Percentiles rank a stretch among this genome's conserved stretches.
These are phyloP conservation scores for Hyphopichia khmerensis DNA, from an alignment of 1,139 yeast species.

Conservation along the genomic window DNA sequence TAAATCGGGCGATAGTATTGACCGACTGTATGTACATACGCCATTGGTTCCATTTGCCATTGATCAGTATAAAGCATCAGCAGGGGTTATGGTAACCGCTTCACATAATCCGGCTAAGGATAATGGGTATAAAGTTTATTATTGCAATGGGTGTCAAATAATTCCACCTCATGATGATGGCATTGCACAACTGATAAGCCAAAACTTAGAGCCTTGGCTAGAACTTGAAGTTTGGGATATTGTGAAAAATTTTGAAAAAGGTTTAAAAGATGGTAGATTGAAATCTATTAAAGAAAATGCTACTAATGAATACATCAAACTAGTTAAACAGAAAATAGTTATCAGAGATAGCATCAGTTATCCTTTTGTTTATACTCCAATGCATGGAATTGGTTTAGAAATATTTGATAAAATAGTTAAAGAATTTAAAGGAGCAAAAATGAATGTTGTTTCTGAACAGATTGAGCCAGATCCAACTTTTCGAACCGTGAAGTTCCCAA, in stretches of 20 bases:
- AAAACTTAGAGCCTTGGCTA: constrained; percentile 62
- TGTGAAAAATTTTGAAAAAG: constrained; percentile 24
- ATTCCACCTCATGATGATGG: constrained; percentile 85
- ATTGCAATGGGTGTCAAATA: constrained; percentile 92
- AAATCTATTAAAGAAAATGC: constrained; percentile 28
- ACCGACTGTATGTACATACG: constrained; percentile 57
- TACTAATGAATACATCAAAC: constrained; percentile 32
- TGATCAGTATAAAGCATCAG: constrained; percentile 59
- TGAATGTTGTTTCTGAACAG: constrained; percentile 55
- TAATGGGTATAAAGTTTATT: constrained; percentile 94
- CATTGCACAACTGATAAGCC: constrained; percentile 64
- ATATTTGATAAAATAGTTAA: constrained; percentile 35
- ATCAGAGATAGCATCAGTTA: constrained; percentile 20
- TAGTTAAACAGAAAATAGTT: constrained; percentile 29
- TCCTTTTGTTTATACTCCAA: constrained; percentile 80
- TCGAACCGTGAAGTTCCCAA: constrained; percentile 85
- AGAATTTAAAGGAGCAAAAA: constrained; percentile 29
- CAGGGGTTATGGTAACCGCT: constrained; percentile 95
- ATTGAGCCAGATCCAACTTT: constrained; percentile 78
- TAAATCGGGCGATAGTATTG: constrained; percentile 10
- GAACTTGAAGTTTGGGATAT: constrained; percentile 48
- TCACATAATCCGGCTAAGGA: constrained; percentile 93
- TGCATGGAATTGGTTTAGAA: constrained; percentile 89
- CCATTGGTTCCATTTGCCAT: constrained; percentile 92
- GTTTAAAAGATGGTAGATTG: constrained; percentile 20